Evolutionary conservation across 1,284 basidiomycete genomes (phyloP), one percentile per base, ranked within the genome.

Genomic region (Schizophyllum amplum): DNA sequence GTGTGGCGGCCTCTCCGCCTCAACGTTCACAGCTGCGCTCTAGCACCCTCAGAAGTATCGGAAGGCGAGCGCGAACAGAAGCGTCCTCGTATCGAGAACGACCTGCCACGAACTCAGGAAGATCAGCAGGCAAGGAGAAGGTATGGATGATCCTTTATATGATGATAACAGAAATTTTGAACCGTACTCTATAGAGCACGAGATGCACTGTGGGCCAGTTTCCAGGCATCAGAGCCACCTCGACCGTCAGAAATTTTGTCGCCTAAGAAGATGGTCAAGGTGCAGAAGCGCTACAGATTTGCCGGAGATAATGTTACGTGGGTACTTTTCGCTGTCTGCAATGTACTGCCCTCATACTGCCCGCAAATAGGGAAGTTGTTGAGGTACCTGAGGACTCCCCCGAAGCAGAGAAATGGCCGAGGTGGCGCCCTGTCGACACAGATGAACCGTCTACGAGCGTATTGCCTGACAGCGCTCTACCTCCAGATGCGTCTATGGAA

Each of bases 371-470:
- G 55, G 84, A 91, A 67, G 75, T 90, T 5, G 77, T 82, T 20
- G 82, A 88, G 61, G 90, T 92, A 1, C 71, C 78, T 11, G 85
- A 82, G 63, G 79, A 82, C 63, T 90, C 88, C 1, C 69, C 76
- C 9, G 90, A 92, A 17, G 88, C 88, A 7, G 83, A 77, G 66
- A 81, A 79, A 66, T 92, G 87, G 87, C 84, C 88, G 0, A 64
- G 72, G 20, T 84, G n/a, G n/a, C n/a, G n/a, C n/a, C n/a, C n/a
- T n/a, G n/a, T n/a, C n/a, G n/a, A 66, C n/a, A 42, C 54, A 22
- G 54, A 59, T 42, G 22, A 54, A 22, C 52, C 59, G 3, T 42
- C 33, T 2, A 42, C 58, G 24, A 33, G n/a, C n/a, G n/a, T n/a
- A n/a, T n/a, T n/a, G n/a, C n/a, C 56, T 48, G 46, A 9, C 56